Percentiles rank a stretch among this genome's conserved stretches.
These are phyloP conservation scores for Arthrobotrys iridis DNA, from an alignment of 2,329 filamentous ascomycete species.

Conservation along the genomic window DNA sequence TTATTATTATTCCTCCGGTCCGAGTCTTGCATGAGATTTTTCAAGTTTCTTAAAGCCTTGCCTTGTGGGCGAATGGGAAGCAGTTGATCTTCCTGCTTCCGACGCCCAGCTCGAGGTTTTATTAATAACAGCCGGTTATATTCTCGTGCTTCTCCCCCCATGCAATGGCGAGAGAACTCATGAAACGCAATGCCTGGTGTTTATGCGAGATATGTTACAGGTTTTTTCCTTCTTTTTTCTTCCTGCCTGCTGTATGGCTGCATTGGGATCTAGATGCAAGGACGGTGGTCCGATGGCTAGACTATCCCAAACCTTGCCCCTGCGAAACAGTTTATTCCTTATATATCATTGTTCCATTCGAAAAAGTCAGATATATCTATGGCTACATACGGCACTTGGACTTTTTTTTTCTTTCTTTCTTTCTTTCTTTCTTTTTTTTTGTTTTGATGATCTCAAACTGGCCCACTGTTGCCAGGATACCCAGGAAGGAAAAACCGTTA, in stretches of 20 bases:
- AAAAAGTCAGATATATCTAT: not conserved
- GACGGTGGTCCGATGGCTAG: not conserved
- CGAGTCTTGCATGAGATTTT: constrained; percentile 34
- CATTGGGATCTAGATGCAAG: not conserved
- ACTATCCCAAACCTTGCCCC: too few relatives aligned
- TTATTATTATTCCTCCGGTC: constrained; percentile 16
- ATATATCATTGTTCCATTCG: too few relatives aligned
- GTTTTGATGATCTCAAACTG: not conserved
- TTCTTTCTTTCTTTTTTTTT: too few relatives aligned
- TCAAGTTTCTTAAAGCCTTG: not conserved
- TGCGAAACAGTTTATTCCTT: too few relatives aligned
- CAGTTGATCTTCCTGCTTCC: not conserved
- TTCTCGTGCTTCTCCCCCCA: constrained; percentile 11
- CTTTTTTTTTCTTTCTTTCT: too few relatives aligned
- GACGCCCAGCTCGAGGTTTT: not conserved
- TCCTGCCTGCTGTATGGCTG: not conserved
- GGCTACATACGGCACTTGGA: constrained; percentile 29
- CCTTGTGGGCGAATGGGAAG: constrained; percentile 25
- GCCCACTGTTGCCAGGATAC: constrained; percentile 27
- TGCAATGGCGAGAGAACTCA: not conserved
- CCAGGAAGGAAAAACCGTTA: constrained; percentile 40
- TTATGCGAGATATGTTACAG: constrained; percentile 8
- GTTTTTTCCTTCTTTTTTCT: not conserved
- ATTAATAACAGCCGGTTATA: constrained; percentile 23
- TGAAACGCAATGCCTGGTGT: constrained; percentile 22